Evolutionary conservation across 2,329 filamentous ascomycete species (phyloP), one percentile per base, ranked within the genome.

Genomic region (Byssoonygena ceratinophila): DNA sequence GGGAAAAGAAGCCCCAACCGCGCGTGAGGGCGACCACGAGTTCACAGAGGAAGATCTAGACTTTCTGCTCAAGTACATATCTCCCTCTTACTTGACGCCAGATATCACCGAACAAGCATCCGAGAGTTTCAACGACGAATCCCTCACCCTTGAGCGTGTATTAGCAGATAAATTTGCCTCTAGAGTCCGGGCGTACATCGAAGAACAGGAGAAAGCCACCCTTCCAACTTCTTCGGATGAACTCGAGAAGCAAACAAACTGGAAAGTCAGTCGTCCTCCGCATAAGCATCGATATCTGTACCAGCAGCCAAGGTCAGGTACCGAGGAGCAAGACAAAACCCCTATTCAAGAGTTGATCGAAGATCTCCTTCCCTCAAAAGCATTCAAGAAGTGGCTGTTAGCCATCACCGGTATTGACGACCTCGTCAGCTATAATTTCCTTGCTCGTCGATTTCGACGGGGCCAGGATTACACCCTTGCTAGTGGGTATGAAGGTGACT

Each of bases 211-310:
- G 62, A 71, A 70, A 52, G 65, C 72, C 31, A 36, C 74, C 3
- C 59, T 66, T 1, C 64, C 66, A 14, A 57, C 59, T 8, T 63
- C 66, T 14, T 80, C 77, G 43, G 63, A 68, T 0, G 75, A 77
- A 53, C 81, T 85, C 54, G 79, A 83, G 61, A 74, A 74, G 43
- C 71, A 71, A 56, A 78, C 74, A 39, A 70, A 71, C 0, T 92
- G 87, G 86, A 80, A 77, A 55, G 84, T 94, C 7, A 87, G 92
- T 5, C 79, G 81, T 29, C 92, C 92, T 36, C 92, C 92, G 0
- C 90, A 98, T 72, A 98, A 98, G 73, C 89, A 96, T 65, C 86
- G 90, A 12, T 98, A 85, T 67, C 75, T 95, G 1, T 98, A 92
- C 69, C 78, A 87, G 55, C 82, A 88, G 59, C 67, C 71, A 27